Evolutionary conservation across 169 alveolate genomes (phyloP).

Genomic region (Plasmodium chabaudi): DNA sequence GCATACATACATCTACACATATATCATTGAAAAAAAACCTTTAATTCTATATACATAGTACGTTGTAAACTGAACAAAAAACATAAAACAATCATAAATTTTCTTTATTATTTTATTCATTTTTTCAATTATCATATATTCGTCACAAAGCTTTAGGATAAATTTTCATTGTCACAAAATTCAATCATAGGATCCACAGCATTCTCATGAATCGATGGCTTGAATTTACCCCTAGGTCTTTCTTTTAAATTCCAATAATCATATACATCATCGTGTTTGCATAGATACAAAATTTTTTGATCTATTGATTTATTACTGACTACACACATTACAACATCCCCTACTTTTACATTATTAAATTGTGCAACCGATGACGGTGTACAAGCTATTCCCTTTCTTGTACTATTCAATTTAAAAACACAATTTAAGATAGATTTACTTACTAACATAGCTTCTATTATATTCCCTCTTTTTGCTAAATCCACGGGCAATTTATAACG

Average conservation of each 20-base stretch:
- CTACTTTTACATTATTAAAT: constrained; percentile 78
- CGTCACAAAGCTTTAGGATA: constrained; percentile 14
- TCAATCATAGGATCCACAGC: constrained; percentile 65
- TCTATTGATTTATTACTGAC: constrained; percentile 72
- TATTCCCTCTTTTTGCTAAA: constrained; percentile 54
- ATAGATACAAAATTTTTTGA: constrained; percentile 70
- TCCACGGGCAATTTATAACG: constrained; percentile 62
- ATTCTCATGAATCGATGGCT: constrained; percentile 74
- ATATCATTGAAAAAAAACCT: no score
- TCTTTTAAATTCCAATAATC: constrained; percentile 77
- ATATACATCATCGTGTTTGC: constrained; percentile 74
- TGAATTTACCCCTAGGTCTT: constrained; percentile 74
- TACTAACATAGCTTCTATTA: constrained; percentile 75
- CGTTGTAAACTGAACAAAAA: no score
- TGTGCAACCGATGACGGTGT: constrained; percentile 81
- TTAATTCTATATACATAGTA: no score
- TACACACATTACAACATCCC: constrained; percentile 76
- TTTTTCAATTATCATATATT: no score
- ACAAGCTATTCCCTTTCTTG: constrained; percentile 80
- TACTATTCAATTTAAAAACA: constrained; percentile 80
- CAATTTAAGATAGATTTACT: constrained; percentile 72
- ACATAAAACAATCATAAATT: no score
- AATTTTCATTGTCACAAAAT: constrained; percentile 54
- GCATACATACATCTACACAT: no score
- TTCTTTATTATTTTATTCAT: no score